Evolutionary conservation across 257 asterid species (phyloP), one percentile per base, ranked within the genome.

Genomic region (Solanum chiquidenum): DNA sequence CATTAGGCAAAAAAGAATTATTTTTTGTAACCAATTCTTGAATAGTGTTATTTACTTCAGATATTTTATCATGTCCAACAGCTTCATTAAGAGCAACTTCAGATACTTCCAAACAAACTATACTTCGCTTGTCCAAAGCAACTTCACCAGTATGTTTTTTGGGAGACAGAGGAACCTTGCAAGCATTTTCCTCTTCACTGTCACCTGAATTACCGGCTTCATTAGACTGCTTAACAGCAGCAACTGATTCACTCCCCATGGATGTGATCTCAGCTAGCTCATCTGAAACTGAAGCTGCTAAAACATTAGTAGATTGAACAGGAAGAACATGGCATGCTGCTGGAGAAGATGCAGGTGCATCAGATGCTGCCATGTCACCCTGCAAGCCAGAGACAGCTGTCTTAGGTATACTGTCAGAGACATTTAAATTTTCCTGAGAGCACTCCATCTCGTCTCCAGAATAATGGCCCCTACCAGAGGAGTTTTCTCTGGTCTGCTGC

Each of bases 141-240:
- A 35, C 74, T 89, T 86, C 88, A 86, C 80, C 91, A 86, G 79
- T 88, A 84, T 49, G 88, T 88, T 89, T 91, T 74, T 73, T 85
- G 40, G 86, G 83, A 83, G 89, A 85, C 86, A 83, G 91, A n/a
- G 42, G 88, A 64, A 82, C 75, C 37, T 29, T 83, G 21, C 31
- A 55, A 85, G 62, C 91, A 83, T 60, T 42, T 71, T 80, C 89
- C 68, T 87, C 87, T 49, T 31, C 69, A 69, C 83, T 73, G 86
- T 73, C 90, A 87, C 66, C 77, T 33, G 90, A 44, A 35, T 37
- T 52, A 83, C 75, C 58, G 69, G 91, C 87, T 74, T 89, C 91
- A 88, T 75, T 69, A 80, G n/a, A 90, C 58, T 86, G 72, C 44
- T 83, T 25, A 55, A 18, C 55, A 21, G 42, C 91, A 58, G 75